phyloP scores from a whole-genome alignment of 2,329 filamentous ascomycete species.

The Fusarium sp. region DNA sequence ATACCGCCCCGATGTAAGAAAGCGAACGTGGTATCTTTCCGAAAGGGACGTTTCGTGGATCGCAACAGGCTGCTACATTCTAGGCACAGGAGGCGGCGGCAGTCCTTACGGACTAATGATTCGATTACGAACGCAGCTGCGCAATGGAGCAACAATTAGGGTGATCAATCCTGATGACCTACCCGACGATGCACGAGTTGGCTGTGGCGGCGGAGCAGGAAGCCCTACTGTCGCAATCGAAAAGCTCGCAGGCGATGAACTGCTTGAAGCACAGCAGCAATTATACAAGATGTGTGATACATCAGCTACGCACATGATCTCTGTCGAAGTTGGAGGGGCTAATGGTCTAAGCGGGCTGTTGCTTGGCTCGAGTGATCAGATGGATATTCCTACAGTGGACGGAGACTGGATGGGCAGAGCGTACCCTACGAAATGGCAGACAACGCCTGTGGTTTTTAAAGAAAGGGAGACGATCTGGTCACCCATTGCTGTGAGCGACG shows the following conservation, averaged over 20 bases:
- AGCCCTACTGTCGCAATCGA: slow-evolving; percentile 71
- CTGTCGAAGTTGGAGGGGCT: slow-evolving; percentile 73
- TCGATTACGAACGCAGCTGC: slow-evolving; percentile 62
- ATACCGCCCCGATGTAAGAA: slow-evolving; percentile 62
- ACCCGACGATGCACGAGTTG: slow-evolving; percentile 62
- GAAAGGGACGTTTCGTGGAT: slow-evolving; percentile 69
- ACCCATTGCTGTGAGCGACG: slow-evolving; percentile 62
- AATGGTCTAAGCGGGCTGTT: slow-evolving; percentile 71
- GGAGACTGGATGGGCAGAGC: slow-evolving; percentile 69
- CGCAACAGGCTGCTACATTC: slow-evolving; percentile 68
- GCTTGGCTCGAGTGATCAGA: slow-evolving; percentile 63
- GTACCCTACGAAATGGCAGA: slow-evolving; percentile 67
- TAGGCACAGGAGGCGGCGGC: slow-evolving; percentile 70
- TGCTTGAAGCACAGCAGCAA: slow-evolving; percentile 61
- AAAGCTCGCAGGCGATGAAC: slow-evolving; percentile 68
- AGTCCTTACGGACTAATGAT: slow-evolving; percentile 64
- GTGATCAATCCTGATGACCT: slow-evolving; percentile 64
- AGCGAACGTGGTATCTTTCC: slow-evolving; percentile 66
- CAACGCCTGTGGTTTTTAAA: slow-evolving; percentile 63
- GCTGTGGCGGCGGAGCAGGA: slow-evolving; percentile 67
- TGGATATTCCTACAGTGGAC: slow-evolving; percentile 63
- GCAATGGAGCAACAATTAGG: slow-evolving; percentile 60
- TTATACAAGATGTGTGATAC: slow-evolving; percentile 63
- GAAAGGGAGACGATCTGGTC: slow-evolving; percentile 59
- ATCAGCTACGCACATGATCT: slow-evolving; percentile 66